Evolutionary conservation across 495 filamentous ascomycete genomes (phyloP).

Genomic region (Aspergillus carlsbadensis): DNA sequence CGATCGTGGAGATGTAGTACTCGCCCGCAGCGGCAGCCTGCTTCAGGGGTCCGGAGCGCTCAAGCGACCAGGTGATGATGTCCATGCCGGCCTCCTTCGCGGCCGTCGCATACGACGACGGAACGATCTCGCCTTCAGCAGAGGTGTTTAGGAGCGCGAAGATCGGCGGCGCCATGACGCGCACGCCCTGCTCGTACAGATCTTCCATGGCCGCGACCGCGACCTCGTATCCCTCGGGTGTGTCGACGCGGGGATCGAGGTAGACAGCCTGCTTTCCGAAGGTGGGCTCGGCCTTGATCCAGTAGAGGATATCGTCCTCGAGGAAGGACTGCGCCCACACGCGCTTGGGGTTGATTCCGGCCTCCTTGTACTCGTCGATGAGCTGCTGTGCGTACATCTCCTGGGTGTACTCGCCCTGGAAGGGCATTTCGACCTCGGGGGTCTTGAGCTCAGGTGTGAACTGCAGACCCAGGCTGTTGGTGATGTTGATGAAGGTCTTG

Average conservation of each 20-base stretch:
- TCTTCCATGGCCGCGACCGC: conserved; percentile 32
- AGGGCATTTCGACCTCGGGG: conserved; percentile 59
- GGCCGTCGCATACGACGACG: conserved; percentile 32
- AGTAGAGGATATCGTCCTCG: conserved; percentile 60
- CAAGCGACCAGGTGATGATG: conserved; percentile 62
- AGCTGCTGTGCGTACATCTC: conserved; percentile 57
- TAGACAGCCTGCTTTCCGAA: conserved; percentile 58
- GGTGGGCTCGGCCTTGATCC: conserved; percentile 54
- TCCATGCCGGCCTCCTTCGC: conserved; percentile 55
- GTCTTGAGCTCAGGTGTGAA: conserved; percentile 65
- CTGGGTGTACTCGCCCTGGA: conserved; percentile 57
- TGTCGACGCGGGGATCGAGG: conserved; percentile 56
- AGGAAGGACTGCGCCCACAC: conserved; percentile 62
- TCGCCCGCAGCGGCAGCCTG: conserved; percentile 37
- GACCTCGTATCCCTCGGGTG: conserved; percentile 35
- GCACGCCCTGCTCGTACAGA: conserved; percentile 15
- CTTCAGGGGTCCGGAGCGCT: conserved; percentile 54
- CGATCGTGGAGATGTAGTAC: conserved; percentile 57
- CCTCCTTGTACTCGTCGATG: conserved; percentile 55
- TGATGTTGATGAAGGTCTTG: conserved; percentile 51
- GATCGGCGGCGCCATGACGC: conserved; percentile 22
- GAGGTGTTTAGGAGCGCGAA: conserved; percentile 19
- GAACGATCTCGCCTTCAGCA: conserved; percentile 17
- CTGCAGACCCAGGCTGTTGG: conserved; percentile 49
- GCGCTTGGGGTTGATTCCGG: conserved; percentile 50